A percentile compares a stretch with the other conserved stretches of the same genome.
These are phyloP conservation scores for Coriaria nepalensis DNA, from an alignment of 306 rosid species.

Conservation along the genomic window DNA sequence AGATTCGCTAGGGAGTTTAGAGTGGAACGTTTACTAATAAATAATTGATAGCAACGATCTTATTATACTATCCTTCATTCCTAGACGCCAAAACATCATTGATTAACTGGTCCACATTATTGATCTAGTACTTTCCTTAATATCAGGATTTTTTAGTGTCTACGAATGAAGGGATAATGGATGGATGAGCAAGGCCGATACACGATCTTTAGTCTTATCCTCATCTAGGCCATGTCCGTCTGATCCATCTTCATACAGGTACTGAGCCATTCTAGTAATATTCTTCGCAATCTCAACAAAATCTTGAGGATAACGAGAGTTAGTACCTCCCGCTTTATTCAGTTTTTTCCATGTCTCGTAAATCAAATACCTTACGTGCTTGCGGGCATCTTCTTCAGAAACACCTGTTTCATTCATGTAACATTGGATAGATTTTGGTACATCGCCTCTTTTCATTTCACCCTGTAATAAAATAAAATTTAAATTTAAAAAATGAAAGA, in stretches of 20 bases:
- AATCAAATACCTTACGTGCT: constrained; percentile 7
- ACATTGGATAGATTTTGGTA: constrained; percentile 20
- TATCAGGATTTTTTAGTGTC: too few relatives aligned
- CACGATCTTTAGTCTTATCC: background rate
- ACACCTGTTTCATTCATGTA: constrained; percentile 24
- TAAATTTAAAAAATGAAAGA: too few relatives aligned
- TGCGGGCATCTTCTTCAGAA: constrained; percentile 13
- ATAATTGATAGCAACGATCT: too few relatives aligned
- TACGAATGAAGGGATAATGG: too few relatives aligned
- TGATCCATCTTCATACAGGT: constrained; percentile 3
- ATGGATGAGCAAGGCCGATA: background rate
- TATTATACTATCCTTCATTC: too few relatives aligned
- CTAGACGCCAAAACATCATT: too few relatives aligned
- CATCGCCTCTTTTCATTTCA: constrained; percentile 15
- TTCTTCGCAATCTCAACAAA: constrained; percentile 7
- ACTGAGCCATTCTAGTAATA: constrained; percentile 6
- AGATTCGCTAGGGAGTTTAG: too few relatives aligned
- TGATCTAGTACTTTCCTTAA: too few relatives aligned
- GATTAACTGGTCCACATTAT: too few relatives aligned
- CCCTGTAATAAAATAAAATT: background rate
- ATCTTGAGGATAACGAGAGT: constrained; percentile 3
- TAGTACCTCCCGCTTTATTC: background rate
- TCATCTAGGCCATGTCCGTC: constrained; percentile 5
- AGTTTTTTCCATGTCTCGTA: constrained; percentile 12
- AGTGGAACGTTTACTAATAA: too few relatives aligned